Evolutionary conservation across 1,284 basidiomycete genomes (phyloP).

Genomic region (Cutaneotrichosporon sp.): DNA sequence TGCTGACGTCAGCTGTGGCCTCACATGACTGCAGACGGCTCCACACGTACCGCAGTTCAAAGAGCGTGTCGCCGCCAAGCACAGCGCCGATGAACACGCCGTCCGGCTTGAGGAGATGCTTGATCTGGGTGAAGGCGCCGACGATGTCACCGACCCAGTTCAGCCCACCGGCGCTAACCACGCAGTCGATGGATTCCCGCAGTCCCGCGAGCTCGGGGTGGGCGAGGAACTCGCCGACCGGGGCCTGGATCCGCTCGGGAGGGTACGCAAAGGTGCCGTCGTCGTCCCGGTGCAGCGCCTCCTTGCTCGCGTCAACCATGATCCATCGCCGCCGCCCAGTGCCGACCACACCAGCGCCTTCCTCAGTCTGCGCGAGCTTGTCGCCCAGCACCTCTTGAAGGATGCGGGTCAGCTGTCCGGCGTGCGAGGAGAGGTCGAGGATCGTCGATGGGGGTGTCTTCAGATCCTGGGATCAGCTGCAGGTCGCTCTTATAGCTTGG

Average conservation of each 20-base stretch:
- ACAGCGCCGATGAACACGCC: slow-evolving; percentile 94
- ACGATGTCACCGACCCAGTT: slow-evolving; percentile 99
- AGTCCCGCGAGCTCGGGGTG: slow-evolving; percentile 55
- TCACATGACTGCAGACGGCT: not conserved
- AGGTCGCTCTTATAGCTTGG: no score
- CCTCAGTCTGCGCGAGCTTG: slow-evolving; percentile 62
- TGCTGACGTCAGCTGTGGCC: slow-evolving; percentile 21
- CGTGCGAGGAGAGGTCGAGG: slow-evolving; percentile 90
- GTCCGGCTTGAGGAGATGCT: slow-evolving; percentile 82
- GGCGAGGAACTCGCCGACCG: slow-evolving; percentile 35
- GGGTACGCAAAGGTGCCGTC: slow-evolving; percentile 32
- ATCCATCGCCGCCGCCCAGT: slow-evolving; percentile 35
- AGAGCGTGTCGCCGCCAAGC: slow-evolving; percentile 94
- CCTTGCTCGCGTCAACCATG: slow-evolving; percentile 80
- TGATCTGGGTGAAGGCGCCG: slow-evolving; percentile 86
- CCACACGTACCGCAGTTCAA: slow-evolving; percentile 79
- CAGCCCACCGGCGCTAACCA: slow-evolving; percentile 85
- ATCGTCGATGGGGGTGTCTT: slow-evolving; percentile 78
- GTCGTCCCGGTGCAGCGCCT: slow-evolving; percentile 63
- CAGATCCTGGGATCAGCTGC: slow-evolving; percentile 68
- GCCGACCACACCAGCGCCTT: slow-evolving; percentile 16
- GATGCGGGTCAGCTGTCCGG: slow-evolving; percentile 86
- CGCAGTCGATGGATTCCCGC: slow-evolving; percentile 77
- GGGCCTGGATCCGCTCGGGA: slow-evolving; percentile 36
- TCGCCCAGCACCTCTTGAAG: slow-evolving; percentile 69